Evolutionary conservation across 345 rosid species (phyloP).

Genomic region (Populus simonii): DNA sequence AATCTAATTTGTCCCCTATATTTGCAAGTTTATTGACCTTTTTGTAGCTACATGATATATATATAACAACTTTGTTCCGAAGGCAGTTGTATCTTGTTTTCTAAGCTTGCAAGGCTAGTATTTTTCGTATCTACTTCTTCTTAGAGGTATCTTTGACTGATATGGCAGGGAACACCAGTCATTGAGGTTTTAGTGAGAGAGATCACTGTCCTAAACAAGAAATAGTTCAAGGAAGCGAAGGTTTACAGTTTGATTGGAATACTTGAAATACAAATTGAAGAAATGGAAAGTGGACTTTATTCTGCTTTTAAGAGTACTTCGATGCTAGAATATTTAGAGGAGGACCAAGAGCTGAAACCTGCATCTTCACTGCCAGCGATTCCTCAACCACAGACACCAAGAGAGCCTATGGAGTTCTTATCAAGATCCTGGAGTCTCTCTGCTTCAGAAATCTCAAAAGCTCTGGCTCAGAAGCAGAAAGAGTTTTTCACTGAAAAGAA

Average conservation of each 20-base stretch:
- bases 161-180: not conserved
- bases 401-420: conserved; percentile 89
- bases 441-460: conserved; percentile 87
- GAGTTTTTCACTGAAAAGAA: conserved; percentile 32
- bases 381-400: conserved; percentile 78
- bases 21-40: conserved; percentile 5
- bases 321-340: conserved; percentile 52
- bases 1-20: conserved; percentile 23
- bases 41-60: conserved; percentile 7
- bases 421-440: conserved; percentile 94
- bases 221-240: conserved; percentile 5
- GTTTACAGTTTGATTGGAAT: conserved; percentile 11
- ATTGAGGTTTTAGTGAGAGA: not conserved
- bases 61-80: conserved; percentile 9
- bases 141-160: not conserved
- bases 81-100: conserved; percentile 7
- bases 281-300: conserved; percentile 57
- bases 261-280: not conserved
- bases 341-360: conserved; percentile 42
- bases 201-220: not conserved
- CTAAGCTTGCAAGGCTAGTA: conserved; percentile 17
- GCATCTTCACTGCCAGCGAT: conserved; percentile 46
- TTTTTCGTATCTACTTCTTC: not conserved
- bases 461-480: conserved; percentile 71
- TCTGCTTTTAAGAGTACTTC: conserved; percentile 43